Evolutionary conservation across 2,329 filamentous ascomycete genomes (phyloP), one percentile per base, ranked within the genome.

Genomic region (Clonostachys byssicola): DNA sequence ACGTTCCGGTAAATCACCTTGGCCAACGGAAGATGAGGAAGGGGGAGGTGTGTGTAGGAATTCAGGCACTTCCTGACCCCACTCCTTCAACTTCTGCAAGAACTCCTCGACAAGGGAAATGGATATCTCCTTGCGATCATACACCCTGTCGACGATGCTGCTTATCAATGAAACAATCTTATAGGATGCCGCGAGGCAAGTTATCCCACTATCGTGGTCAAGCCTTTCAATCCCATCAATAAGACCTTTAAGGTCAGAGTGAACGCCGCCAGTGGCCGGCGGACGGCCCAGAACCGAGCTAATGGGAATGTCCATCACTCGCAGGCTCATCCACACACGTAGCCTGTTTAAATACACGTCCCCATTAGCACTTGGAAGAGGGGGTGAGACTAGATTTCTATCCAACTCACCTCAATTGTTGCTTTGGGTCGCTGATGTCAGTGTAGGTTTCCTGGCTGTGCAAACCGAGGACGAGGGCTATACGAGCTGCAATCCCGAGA

Each of bases 401-500:
- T 30, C 23, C 23, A 30, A 30, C 23, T 30, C 61, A 64, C 55
- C 58, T 55, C 7, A 52, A 34, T 16, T 52, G 54, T 4, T 56
- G 54, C 10, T 54, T 43, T 2, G 40, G 42, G 17, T 51, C 49
- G 6, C 47, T 49, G 33, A 59, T 51, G 12, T 57, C 52, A 4
- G 55, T 44, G 20, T 63, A 64, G 49, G 64, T 50, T 54, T 63
- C 51, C 47, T 58, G 45, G 59, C 63, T 62, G 45, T 83, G 78
- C 7, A 83, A 55, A 0, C 81, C 81, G 1, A 85, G 55, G 0
- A 78, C 77, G 5, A 76, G 73, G 1, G 80, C 80, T 1, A 79
- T 76, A 45, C 78, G 73, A 0, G 75, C 69, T 2, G 81, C 80
- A 10, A 84, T 74, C 0, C 80, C 80, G 3, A 85, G 58, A 47